Conservation (phyloP, 2,329 filamentous ascomycete genomes). For the Pochonia chlamydosporia region DNA sequence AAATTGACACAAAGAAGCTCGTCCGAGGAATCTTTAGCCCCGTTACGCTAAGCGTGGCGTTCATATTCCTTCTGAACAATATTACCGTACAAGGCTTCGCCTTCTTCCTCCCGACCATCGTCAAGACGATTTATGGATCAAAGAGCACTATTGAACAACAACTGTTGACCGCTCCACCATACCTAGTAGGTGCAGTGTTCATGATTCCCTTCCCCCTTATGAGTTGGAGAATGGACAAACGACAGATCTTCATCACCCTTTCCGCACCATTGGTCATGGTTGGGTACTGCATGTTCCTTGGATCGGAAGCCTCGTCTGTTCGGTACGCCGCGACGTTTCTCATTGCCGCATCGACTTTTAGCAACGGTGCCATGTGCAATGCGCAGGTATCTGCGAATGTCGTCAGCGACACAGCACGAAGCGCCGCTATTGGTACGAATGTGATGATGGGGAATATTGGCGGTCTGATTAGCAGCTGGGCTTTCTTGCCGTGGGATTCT, state of each 20-base stretch:
- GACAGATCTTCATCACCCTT: slow-evolving; percentile 55
- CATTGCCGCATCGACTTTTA: slow-evolving; percentile 58
- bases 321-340: slow-evolving; percentile 68
- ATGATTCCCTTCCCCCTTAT: slow-evolving; percentile 55
- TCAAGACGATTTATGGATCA: slow-evolving; percentile 59
- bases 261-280: slow-evolving; percentile 59
- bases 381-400: slow-evolving; percentile 66
- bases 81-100: slow-evolving; percentile 66
- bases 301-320: slow-evolving; percentile 41
- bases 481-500: slow-evolving; percentile 55
- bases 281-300: slow-evolving; percentile 67
- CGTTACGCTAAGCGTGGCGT: slow-evolving; percentile 47
- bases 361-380: slow-evolving; percentile 59
- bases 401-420: slow-evolving; percentile 63
- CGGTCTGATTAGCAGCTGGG: slow-evolving; percentile 61
- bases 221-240: slow-evolving; percentile 54
- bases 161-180: slow-evolving; percentile 65
- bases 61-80: slow-evolving; percentile 61
- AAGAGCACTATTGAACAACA: slow-evolving; percentile 55
- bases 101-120: slow-evolving; percentile 66
- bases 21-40: slow-evolving; percentile 59
- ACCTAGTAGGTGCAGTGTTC: slow-evolving; percentile 63
- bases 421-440: slow-evolving; percentile 58
- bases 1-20: slow-evolving; percentile 53
- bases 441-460: slow-evolving; percentile 71